Evolutionary conservation across 164 flowering plant species (phyloP), one percentile per base, ranked within the genome.

Genomic region (Chimonanthus praecox): DNA sequence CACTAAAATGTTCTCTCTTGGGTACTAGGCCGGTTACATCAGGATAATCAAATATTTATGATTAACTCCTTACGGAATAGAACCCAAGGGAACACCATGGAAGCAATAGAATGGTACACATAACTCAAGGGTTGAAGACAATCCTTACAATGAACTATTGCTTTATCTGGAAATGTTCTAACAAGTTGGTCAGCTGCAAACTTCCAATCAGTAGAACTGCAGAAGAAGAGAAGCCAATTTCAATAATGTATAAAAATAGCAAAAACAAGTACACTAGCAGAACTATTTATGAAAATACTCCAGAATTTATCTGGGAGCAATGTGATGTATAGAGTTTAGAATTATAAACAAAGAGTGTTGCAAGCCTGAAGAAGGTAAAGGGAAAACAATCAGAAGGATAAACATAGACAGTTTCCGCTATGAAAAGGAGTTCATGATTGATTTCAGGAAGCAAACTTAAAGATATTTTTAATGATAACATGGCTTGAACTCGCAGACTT

Each of bases 171-270:
- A 20, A 92, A 88, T 75, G 13, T 71, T 72, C 74, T 83, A 50
- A 89, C 97, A 82, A 95, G 90, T 78, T 89, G 90, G 81, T 90
- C 92, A 4, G 98, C 97, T 64, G 80, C 98, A 83, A 88, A 95
- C 78, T 87, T 92, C 98, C 98, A 95, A 77, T 95, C 97, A 8
- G 83, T 51, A n/a, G 84, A 73, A 84, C 99, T 93, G 94, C 82
- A 84, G 62, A 51, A 69, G 49, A 61, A 50, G 11, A 44, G 2
- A 64, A 50, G 45, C 16, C 60, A 10, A 13, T 10, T 13, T 54
- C 60, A 54, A 15, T n/a, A 54, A 54, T 0, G 60, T 54, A 11
- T 54, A 54, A n/a, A 13, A 54, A 11, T 54, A 54, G 16, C 11
- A 11, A n/a, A n/a, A 54, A 54, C 16, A 54, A 54, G 16, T 54